These are phyloP conservation scores for Chrysanthemum seticuspe DNA, from an alignment of 129 eudicot genomes.

Conservation along the genomic window DNA sequence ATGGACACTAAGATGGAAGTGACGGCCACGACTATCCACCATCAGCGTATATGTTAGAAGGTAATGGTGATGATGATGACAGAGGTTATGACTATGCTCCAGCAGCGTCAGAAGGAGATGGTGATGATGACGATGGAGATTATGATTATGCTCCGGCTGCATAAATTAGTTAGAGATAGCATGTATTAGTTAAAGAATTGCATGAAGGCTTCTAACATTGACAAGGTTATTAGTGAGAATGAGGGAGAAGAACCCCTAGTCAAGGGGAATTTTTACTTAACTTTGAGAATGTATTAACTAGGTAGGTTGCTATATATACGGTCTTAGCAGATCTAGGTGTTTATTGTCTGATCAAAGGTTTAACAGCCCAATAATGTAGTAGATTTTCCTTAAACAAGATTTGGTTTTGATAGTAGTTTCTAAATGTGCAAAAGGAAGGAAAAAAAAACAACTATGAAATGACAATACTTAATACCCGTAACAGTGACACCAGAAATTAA, in stretches of 20 bases:
- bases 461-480: too few relatives aligned
- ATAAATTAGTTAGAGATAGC: neutral
- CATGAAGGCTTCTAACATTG: neutral
- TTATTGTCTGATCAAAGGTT: too few relatives aligned
- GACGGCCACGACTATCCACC: neutral
- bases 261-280: neutral
- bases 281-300: neutral
- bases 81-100: conserved; percentile 32
- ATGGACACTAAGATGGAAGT: neutral
- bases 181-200: neutral
- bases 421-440: too few relatives aligned
- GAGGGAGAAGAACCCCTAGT: neutral
- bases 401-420: too few relatives aligned
- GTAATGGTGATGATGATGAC: conserved; percentile 32
- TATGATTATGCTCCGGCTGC: conserved; percentile 41
- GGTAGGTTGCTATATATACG: too few relatives aligned
- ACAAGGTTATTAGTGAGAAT: neutral
- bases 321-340: too few relatives aligned
- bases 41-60: neutral
- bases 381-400: too few relatives aligned
- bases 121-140: conserved; percentile 32
- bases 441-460: too few relatives aligned
- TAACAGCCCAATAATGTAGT: too few relatives aligned
- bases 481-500: too few relatives aligned
- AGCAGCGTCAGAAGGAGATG: conserved; percentile 13